Evolutionary conservation across 164 flowering plant genomes (phyloP), one percentile per base, ranked within the genome.

Genomic region (Nymphaea thermarum): DNA sequence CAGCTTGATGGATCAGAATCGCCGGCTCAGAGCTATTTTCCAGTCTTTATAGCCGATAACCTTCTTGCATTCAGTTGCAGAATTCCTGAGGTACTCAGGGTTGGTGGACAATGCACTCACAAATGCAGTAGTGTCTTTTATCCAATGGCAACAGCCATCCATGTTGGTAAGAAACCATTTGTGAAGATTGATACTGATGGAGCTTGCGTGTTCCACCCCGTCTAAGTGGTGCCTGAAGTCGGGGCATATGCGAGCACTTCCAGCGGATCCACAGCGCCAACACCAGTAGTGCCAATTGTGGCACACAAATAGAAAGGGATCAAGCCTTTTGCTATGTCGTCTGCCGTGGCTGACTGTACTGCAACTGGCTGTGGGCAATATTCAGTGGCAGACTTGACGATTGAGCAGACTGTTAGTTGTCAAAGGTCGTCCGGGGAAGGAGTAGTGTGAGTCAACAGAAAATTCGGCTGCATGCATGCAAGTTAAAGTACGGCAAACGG

Each of bases 161-260:
- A 89, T 91, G 78, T 91, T 91, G 15, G 96, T 91, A 8, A 91
- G 81, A 60, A 94, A 81, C 99, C 97, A 94, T 77, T 94, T 94
- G 72, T 94, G 97, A 43, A 96, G 89, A 82, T 89, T 91, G 88
- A 91, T 87, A 82, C 85, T 88, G 69, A 94, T 89, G 44, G 99
- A 94, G 71, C 87, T 90, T 42, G 95, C 95, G 70, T 81, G 82
- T 73, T 91, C 99, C 60, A 91, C 84, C 42, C 99, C 97, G 80
- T 91, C 77, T 69, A 94, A 77, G 68, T 87, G 79, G 64, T 82
- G 86, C 43, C 96, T 86, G 70, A 80, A 88, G 71, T 91, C 97
- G 41, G 99, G 93, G 73, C 99, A 94, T 69, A 94, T 79, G 77
- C 93, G 88, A 70, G 96, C 96, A 82, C 97, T 91, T 74, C 99